Conservation (phyloP, 345 rosid species). For the Lepidium didymum region DNA sequence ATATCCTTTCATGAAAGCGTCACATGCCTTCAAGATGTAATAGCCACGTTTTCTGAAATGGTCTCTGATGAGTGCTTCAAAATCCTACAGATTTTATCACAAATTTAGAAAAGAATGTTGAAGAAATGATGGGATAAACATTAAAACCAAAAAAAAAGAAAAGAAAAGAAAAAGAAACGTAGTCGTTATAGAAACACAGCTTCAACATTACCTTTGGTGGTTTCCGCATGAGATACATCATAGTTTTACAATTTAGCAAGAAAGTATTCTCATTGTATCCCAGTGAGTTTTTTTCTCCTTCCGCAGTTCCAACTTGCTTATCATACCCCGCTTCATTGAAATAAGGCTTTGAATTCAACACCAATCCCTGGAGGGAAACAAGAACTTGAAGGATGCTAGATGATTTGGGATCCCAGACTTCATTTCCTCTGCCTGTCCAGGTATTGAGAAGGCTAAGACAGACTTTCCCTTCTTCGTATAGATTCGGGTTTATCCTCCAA, state of each 20-base stretch:
- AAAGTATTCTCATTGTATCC: slow-evolving; percentile 91
- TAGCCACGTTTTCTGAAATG: slow-evolving; percentile 82
- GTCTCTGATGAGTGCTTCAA: slow-evolving; percentile 63
- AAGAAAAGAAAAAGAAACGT: too few relatives aligned
- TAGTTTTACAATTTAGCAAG: slow-evolving; percentile 87
- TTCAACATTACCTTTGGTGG: slow-evolving; percentile 66
- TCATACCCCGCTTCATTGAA: slow-evolving; percentile 99
- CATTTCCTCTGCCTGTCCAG: slow-evolving; percentile 94
- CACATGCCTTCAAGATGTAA: slow-evolving; percentile 87
- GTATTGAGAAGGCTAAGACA: slow-evolving; percentile 98
- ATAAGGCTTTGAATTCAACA: slow-evolving; percentile 92
- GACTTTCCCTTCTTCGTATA: slow-evolving; percentile 94
- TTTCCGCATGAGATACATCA: slow-evolving; percentile 87
- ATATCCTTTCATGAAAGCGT: slow-evolving; percentile 86
- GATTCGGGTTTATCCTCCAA: slow-evolving; percentile 93
- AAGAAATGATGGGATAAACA: too few relatives aligned
- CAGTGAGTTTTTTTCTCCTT: slow-evolving; percentile 93
- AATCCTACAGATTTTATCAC: slow-evolving; percentile 46
- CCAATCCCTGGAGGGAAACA: slow-evolving; percentile 96
- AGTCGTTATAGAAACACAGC: background rate
- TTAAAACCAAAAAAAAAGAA: too few relatives aligned
- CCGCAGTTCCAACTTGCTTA: slow-evolving; percentile 88
- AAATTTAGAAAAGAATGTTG: background rate
- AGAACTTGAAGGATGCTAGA: slow-evolving; percentile 98
- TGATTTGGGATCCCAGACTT: slow-evolving; percentile 90